Conservation (phyloP, 2,329 filamentous ascomycete species). For the Verticillium klebahnii region DNA sequence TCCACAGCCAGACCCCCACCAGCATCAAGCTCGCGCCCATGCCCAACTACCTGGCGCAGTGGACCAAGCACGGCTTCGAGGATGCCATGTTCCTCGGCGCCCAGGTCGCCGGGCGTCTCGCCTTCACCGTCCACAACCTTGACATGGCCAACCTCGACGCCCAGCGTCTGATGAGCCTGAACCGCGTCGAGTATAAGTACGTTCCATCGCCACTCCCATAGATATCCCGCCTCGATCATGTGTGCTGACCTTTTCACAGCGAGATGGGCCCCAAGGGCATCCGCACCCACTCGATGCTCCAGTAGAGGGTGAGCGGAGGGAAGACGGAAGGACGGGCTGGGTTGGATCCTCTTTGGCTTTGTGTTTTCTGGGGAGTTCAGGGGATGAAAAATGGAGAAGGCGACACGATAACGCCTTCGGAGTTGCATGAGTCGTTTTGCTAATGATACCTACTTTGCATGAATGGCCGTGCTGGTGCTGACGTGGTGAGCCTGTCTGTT, state of each 20-base stretch:
- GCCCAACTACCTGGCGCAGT: conserved; percentile 85
- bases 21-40: conserved; percentile 73
- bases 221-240: not conserved
- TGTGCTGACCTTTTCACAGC: conserved; percentile 25
- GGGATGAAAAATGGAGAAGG: not conserved
- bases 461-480: not conserved
- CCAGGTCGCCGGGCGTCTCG: conserved; percentile 70
- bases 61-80: conserved; percentile 76
- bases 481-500: not conserved
- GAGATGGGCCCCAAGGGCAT: conserved; percentile 52
- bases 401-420: not conserved
- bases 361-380: not conserved
- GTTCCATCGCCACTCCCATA: conserved; percentile 17
- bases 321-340: not conserved
- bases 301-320: conserved; percentile 20
- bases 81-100: conserved; percentile 84
- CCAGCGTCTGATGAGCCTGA: conserved; percentile 52
- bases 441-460: not conserved
- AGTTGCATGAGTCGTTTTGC: not conserved
- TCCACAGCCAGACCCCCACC: conserved; percentile 70
- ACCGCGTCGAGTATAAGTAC: conserved; percentile 58
- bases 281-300: conserved; percentile 48
- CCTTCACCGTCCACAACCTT: conserved; percentile 55
- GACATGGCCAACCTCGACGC: conserved; percentile 47
- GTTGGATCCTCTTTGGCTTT: not conserved